These are phyloP conservation scores for Metschnikowia matae DNA, from an alignment of 805 yeast genomes.

Conservation along the genomic window DNA sequence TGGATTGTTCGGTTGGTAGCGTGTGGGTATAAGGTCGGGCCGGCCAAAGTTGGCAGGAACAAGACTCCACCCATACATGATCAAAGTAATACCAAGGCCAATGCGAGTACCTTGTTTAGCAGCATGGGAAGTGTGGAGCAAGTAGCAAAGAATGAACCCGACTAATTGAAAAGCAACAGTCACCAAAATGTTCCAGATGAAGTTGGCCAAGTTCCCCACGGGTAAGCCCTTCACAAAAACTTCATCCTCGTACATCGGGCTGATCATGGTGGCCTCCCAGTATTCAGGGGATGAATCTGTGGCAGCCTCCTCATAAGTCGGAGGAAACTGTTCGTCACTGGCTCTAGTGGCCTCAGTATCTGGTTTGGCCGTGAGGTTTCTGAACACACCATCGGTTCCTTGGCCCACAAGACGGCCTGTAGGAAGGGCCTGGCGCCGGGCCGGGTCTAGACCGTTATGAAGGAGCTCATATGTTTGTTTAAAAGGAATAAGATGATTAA, in stretches of 20 bases:
- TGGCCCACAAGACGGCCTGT: constrained; percentile 45
- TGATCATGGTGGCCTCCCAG: constrained; percentile 86
- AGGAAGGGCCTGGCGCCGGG: constrained; percentile 38
- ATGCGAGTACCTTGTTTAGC: constrained; percentile 93
- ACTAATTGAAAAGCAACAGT: constrained; percentile 90
- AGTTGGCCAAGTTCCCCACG: constrained; percentile 85
- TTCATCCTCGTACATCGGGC: constrained; percentile 81
- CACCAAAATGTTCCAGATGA: constrained; percentile 85
- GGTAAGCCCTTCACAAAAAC: constrained; percentile 93
- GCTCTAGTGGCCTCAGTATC: constrained; percentile 40
- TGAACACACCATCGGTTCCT: constrained; percentile 84
- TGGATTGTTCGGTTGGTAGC: constrained; percentile 33
- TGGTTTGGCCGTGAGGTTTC: constrained; percentile 89
- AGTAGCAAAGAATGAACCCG: constrained; percentile 86
- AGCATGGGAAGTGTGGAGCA: constrained; percentile 94
- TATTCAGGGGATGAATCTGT: constrained; percentile 93
- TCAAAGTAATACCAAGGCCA: constrained; percentile 82
- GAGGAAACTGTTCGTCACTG: constrained; percentile 57
- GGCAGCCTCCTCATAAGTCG: constrained; percentile 92
- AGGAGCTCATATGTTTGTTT: constrained; percentile 41
- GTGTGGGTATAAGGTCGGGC: constrained; percentile 30
- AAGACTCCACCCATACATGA: constrained; percentile 53
- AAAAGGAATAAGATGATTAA: constrained; percentile 34
- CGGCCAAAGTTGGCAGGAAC: constrained; percentile 40
- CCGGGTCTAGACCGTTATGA: constrained; percentile 38